Percentiles rank a stretch among this genome's conserved stretches.
phyloP scores from a whole-genome alignment of 164 flowering plant genomes.

The Santalum album region DNA sequence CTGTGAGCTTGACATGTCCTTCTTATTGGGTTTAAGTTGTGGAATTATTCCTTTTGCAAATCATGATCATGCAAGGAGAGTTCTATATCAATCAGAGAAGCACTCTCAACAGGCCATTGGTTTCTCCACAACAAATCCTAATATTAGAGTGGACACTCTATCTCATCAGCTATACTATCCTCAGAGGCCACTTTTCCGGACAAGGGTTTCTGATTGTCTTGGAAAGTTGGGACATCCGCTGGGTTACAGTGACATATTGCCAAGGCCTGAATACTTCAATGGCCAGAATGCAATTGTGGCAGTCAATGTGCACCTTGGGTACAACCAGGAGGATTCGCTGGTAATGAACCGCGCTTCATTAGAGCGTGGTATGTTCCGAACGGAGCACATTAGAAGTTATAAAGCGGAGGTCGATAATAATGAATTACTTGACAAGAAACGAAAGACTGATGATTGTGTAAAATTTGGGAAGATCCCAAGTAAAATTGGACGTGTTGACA shows the following conservation, averaged over 20 bases:
- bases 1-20: constrained; percentile 78
- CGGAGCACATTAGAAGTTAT: constrained; percentile 73
- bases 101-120: constrained; percentile 94
- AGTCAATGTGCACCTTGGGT: constrained; percentile 87
- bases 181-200: constrained; percentile 76
- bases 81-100: constrained; percentile 75
- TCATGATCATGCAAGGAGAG: constrained; percentile 89
- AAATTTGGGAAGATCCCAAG: constrained; percentile 68
- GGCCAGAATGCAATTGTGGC: constrained; percentile 96
- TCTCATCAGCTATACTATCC: constrained; percentile 80
- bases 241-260: constrained; percentile 28
- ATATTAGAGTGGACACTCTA: constrained; percentile 68
- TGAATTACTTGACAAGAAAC: constrained; percentile 34
- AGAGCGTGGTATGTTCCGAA: constrained; percentile 92
- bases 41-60: constrained; percentile 87
- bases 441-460: constrained; percentile 48
- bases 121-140: constrained; percentile 65
- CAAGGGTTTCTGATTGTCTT: constrained; percentile 66
- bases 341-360: constrained; percentile 88
- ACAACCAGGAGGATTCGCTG: constrained; percentile 91
- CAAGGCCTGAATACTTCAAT: constrained; percentile 63
- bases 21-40: constrained; percentile 72
- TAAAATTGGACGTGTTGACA: constrained; percentile 77
- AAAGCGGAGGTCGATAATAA: constrained; percentile 81
- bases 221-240: constrained; percentile 36